Conservation (phyloP, 164 flowering plant species). For the Macadamia tetraphylla region DNA sequence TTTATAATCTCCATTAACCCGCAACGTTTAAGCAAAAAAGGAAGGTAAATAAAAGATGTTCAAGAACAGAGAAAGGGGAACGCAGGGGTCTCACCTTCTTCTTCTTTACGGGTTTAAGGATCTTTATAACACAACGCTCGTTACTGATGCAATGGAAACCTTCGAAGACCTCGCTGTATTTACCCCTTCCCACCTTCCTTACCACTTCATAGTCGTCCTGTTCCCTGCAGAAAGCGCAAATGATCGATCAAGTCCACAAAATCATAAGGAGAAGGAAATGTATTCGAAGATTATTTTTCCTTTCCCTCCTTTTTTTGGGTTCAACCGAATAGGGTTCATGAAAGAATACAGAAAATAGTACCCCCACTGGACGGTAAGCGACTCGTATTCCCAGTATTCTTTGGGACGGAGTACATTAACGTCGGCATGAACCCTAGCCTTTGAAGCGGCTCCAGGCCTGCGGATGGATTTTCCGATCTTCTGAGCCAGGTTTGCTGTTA, state of each 20-base stretch:
- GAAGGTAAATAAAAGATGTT: too few species aligned
- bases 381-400: slow-evolving; percentile 94
- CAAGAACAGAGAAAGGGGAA: background rate
- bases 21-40: too few species aligned
- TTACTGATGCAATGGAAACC: slow-evolving; percentile 70
- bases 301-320: too few species aligned
- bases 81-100: slow-evolving; percentile 55
- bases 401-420: slow-evolving; percentile 83
- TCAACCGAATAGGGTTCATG: too few species aligned
- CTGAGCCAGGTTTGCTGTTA: slow-evolving; percentile 74
- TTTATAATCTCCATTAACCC: too few species aligned
- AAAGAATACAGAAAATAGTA: slow-evolving; percentile 8
- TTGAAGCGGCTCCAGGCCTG: slow-evolving; percentile 86
- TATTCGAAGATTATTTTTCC: background rate
- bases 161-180: slow-evolving; percentile 96
- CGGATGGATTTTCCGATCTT: slow-evolving; percentile 80
- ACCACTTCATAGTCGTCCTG: slow-evolving; percentile 97
- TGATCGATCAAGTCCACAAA: slow-evolving; percentile 1
- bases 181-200: slow-evolving; percentile 94
- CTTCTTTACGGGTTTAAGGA: slow-evolving; percentile 97
- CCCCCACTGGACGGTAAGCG: slow-evolving; percentile 98
- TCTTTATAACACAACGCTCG: slow-evolving; percentile 85
- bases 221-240: slow-evolving; percentile 40
- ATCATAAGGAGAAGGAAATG: background rate
- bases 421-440: slow-evolving; percentile 88